A percentile compares a stretch with the other conserved stretches of the same genome.
Evolutionary conservation across 805 yeast species (phyloP).

Genomic region (Nakazawaea holstii): DNA sequence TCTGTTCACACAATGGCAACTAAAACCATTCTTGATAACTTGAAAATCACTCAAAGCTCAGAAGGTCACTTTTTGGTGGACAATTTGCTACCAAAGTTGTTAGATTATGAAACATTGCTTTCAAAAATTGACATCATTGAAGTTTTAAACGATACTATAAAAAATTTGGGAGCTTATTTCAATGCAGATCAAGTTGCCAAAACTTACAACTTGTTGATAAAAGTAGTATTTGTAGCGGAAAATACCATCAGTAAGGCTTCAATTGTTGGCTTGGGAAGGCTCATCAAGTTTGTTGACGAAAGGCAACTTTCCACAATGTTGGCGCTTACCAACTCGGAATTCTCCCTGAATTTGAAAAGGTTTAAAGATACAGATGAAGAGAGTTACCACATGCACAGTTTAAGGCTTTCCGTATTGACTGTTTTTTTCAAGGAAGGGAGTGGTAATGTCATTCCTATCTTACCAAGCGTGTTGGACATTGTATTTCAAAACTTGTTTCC

Average conservation of each 20-base stretch:
- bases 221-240: constrained; percentile 31
- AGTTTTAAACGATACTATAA: constrained; percentile 50
- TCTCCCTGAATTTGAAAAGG: constrained; percentile 2
- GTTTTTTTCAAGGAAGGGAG: constrained; percentile 7
- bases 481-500: constrained; percentile 21
- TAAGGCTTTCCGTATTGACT: constrained; percentile 10
- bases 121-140: constrained; percentile 53
- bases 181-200: constrained; percentile 16
- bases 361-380: neutral
- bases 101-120: constrained; percentile 20
- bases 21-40: constrained; percentile 33
- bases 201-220: constrained; percentile 25
- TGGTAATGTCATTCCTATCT: constrained; percentile 3
- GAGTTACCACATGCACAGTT: constrained; percentile 1
- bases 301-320: constrained; percentile 19
- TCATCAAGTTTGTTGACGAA: constrained; percentile 22
- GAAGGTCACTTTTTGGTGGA: constrained; percentile 25
- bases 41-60: constrained; percentile 18
- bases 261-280: constrained; percentile 31
- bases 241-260: constrained; percentile 42
- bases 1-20: constrained; percentile 50
- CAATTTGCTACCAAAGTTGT: constrained; percentile 31
- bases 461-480: constrained; percentile 9
- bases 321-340: constrained; percentile 11
- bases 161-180: constrained; percentile 32